phyloP scores from a whole-genome alignment of 164 flowering plant species.

The Liquidambar formosana region DNA sequence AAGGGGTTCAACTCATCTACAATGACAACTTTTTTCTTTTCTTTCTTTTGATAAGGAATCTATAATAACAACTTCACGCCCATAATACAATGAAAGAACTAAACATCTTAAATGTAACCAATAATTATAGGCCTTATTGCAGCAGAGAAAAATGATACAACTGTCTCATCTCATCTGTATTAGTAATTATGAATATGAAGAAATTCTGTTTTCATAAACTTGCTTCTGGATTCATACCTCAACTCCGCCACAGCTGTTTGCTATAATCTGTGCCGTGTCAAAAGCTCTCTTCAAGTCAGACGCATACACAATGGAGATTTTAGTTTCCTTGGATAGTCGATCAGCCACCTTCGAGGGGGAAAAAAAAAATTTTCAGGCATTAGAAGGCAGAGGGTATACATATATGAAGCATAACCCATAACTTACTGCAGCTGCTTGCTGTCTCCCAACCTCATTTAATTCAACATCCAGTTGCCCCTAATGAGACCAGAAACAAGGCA shows the following conservation, averaged over 20 bases:
- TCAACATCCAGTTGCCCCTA: conserved; percentile 92
- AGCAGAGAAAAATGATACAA: not conserved
- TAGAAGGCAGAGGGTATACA: conserved; percentile 3
- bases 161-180: not conserved
- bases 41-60: not conserved
- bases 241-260: conserved; percentile 54
- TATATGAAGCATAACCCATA: not conserved
- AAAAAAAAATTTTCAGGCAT: not conserved
- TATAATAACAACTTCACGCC: not conserved
- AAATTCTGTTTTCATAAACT: not conserved
- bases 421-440: conserved; percentile 80
- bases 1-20: too few relatives aligned
- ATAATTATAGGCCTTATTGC: not conserved
- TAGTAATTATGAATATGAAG: not conserved
- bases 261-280: conserved; percentile 83
- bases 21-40: too few relatives aligned
- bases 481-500: conserved; percentile 3
- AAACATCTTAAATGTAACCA: not conserved
- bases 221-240: conserved; percentile 49
- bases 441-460: conserved; percentile 78
- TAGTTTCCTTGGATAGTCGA: conserved; percentile 60
- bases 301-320: conserved; percentile 71
- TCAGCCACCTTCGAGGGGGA: conserved; percentile 67
- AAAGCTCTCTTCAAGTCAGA: conserved; percentile 85
- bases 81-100: not conserved